Evolutionary conservation across 768 basidiomycete species (phyloP).

Genomic region (Pisolithus sp.): DNA sequence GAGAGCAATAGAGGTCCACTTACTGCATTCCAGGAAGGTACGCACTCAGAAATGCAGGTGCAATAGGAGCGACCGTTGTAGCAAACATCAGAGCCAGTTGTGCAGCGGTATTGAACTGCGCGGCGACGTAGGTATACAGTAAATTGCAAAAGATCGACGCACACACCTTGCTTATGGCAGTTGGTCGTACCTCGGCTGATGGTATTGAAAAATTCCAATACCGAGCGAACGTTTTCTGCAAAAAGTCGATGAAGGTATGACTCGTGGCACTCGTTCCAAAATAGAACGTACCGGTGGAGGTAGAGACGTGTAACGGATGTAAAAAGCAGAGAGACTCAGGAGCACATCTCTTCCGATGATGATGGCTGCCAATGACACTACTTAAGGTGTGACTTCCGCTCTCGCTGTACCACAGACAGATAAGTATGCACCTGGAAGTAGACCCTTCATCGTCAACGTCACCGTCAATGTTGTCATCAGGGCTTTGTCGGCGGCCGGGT

Average conservation of each 20-base stretch:
- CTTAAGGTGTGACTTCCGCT: background rate
- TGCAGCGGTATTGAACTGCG: slow-evolving; percentile 83
- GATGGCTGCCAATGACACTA: slow-evolving; percentile 80
- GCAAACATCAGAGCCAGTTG: slow-evolving; percentile 88
- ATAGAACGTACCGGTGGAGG: slow-evolving; percentile 63
- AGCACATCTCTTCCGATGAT: slow-evolving; percentile 88
- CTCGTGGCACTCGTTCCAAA: background rate
- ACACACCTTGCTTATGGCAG: slow-evolving; percentile 82
- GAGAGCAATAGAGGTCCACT: slow-evolving; percentile 25
- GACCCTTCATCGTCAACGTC: slow-evolving; percentile 73
- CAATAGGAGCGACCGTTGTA: slow-evolving; percentile 79
- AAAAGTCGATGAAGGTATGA: slow-evolving; percentile 2
- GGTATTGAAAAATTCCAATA: slow-evolving; percentile 98
- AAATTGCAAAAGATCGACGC: background rate
- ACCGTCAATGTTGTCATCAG: slow-evolving; percentile 92
- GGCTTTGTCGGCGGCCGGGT: slow-evolving; percentile 95
- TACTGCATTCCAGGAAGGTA: slow-evolving; percentile 71
- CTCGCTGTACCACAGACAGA: background rate
- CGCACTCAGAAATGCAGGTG: slow-evolving; percentile 49
- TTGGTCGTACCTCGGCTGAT: slow-evolving; percentile 91
- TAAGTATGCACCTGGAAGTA: slow-evolving; percentile 67
- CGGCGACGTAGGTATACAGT: background rate
- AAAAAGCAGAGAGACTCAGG: slow-evolving; percentile 84
- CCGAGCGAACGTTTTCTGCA: slow-evolving; percentile 80
- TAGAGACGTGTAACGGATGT: slow-evolving; percentile 85